Evolutionary conservation across 2,329 filamentous ascomycete genomes (phyloP), one percentile per base, ranked within the genome.

Genomic region (Aspergillus pseudotamarii): DNA sequence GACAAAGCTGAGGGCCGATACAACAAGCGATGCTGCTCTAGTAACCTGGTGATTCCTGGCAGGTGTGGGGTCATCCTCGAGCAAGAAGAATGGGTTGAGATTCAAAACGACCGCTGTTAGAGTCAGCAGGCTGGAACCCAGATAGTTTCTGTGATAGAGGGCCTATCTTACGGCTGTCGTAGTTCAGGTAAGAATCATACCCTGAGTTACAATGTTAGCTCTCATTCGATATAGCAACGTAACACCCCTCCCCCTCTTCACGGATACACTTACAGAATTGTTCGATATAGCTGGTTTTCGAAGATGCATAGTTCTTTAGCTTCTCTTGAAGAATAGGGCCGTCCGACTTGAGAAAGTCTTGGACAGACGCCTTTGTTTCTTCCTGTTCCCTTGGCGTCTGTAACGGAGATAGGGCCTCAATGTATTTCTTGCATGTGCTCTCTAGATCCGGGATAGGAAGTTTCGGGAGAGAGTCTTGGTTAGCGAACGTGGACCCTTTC

Each of bases 101-200:
- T 99, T 98, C 69, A 99, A 86, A 46, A 99, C 95, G 46, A 99
- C 95, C 0, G 95, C 80, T 82, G 45, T 41, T 61, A 14, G 57
- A 14, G 60, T 70, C 32, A 71, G 67, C 58, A 64, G 56, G 34
- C 59, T 8, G 19, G 12, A 32, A 12, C 46, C 38, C 28, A 57
- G 10, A 12, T 36, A 6, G 19, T 21, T 34, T 30, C 16, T 51
- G 48, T n/a, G 48, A n/a, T 6, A 46, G 21, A 23, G 28, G 54
- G 32, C 11, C 55, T 12, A 57, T 72, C 80, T 77, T 66, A 82
- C 80, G 94, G 73, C 97, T 98, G 76, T 98, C 95, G 75, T 91
- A 99, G 80, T 98, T 98, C 66, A 99, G 85, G 75, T 98, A 99
- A 34, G 95, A 98, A 77, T 99, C 95, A 76, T 98, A 98, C 95